Evolutionary conservation across 306 rosid genomes (phyloP), one percentile per base, ranked within the genome.

Genomic region (Arachis stenosperma): DNA sequence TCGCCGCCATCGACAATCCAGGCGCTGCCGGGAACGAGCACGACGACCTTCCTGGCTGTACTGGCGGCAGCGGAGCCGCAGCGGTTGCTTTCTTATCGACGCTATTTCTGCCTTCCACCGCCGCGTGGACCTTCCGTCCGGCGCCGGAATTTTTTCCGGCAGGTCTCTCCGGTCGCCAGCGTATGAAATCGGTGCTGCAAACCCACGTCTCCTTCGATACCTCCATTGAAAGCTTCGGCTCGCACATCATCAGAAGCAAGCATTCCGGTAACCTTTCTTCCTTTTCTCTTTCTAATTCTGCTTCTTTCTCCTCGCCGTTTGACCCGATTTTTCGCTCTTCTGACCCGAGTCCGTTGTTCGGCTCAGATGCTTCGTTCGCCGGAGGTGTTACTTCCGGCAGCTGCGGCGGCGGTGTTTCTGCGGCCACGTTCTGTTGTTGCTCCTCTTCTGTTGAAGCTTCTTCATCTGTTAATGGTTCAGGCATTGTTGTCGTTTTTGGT

Each of bases 151-250:
- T 2, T 67, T 78, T 86, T n/a, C 56, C 79, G 75, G 52, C 61
- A 2, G 81, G 86, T 62, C 81, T 90, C 68, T 86, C 94, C 48
- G 99, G 99, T 10, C 77, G 64, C 84, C 91, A 84, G 55, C 93
- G 85, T 74, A 89, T 74, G 80, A 90, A 94, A 81, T 94, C 99
- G 15, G 89, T 88, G 73, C 86, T 87, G 82, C 99, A 88, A 0
- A 94, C 90, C 99, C 99, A 94, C 0, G 99, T 94, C 69, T 91
- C 99, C 77, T 84, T 91, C 2, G 99, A 94, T 0, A 94, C 99
- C 73, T 94, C 99, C 99, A 94, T 91, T 0, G 99, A 94, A n/a
- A 91, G 75, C 82, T 94, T 94, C 0, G 99, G 99, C 75, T 94
- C 99, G 57, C 92, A 91, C 97, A 94, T 91, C 99, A 94, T 94